phyloP scores from a whole-genome alignment of 2,329 filamentous ascomycete species.

The Aciculosporium take region DNA sequence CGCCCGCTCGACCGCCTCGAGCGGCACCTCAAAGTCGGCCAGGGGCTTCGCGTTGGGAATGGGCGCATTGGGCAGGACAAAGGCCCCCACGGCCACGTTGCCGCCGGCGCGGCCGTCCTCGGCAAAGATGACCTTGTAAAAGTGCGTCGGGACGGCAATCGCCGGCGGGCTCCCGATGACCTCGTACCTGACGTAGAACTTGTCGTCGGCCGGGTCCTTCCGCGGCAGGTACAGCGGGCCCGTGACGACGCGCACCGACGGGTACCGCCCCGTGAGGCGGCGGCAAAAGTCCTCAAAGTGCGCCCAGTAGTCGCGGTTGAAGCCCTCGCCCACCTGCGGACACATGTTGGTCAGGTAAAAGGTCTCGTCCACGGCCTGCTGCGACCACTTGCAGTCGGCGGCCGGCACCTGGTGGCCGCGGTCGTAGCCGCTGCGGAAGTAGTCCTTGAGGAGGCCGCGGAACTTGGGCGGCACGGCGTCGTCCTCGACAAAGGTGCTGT shows the following conservation, averaged over 20 bases:
- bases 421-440: conserved; percentile 89
- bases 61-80: conserved; percentile 81
- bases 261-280: conserved; percentile 64
- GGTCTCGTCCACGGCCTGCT: conserved; percentile 86
- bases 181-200: conserved; percentile 93
- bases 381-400: conserved; percentile 90
- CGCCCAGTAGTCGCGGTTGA: conserved; percentile 98
- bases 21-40: conserved; percentile 82
- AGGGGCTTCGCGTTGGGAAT: conserved; percentile 83
- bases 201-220: conserved; percentile 66
- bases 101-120: conserved; percentile 61
- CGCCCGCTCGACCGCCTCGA: conserved; percentile 85
- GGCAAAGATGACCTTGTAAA: conserved; percentile 97
- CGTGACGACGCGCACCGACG: conserved; percentile 80
- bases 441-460: conserved; percentile 81
- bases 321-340: conserved; percentile 93
- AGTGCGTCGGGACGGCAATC: conserved; percentile 92
- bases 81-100: conserved; percentile 79
- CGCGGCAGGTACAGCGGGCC: conserved; percentile 87
- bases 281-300: conserved; percentile 97
- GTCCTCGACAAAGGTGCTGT: conserved; percentile 77
- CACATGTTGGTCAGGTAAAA: conserved; percentile 95
- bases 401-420: conserved; percentile 94
- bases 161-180: conserved; percentile 88
- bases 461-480: conserved; percentile 66